These are phyloP conservation scores for Thuja plicata DNA, from an alignment of 83 land plant species.

Conservation along the genomic window DNA sequence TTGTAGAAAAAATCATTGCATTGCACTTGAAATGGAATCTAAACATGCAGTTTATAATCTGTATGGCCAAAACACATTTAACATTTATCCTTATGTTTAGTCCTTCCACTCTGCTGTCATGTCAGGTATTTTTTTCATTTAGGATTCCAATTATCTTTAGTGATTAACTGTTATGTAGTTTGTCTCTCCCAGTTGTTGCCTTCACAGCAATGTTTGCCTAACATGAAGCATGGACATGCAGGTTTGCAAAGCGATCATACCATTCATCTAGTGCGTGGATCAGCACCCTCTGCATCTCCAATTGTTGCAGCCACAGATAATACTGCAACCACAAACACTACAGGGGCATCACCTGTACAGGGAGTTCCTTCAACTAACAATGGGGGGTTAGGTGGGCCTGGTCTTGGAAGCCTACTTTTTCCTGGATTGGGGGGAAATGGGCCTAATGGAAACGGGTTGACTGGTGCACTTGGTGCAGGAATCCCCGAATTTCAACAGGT, in stretches of 20 bases:
- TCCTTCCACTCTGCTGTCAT: not conserved
- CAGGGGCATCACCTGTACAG: constrained; percentile 14
- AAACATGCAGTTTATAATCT: not conserved
- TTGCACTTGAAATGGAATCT: not conserved
- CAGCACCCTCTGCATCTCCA: constrained; percentile 45
- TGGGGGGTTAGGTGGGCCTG: constrained; percentile 37
- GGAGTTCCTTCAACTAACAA: constrained; percentile 22
- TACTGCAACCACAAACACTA: constrained; percentile 19
- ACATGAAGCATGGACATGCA: constrained; percentile 19
- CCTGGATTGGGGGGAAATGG: constrained; percentile 41
- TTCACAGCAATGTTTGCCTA: constrained; percentile 4
- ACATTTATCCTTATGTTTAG: not conserved
- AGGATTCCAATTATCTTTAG: not conserved
- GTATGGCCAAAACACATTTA: not conserved
- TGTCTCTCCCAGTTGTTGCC: not conserved
- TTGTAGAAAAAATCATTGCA: not conserved
- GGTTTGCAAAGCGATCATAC: constrained; percentile 90
- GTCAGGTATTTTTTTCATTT: not conserved
- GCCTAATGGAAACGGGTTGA: constrained; percentile 27
- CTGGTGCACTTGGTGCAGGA: constrained; percentile 60
- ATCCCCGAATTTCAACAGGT: constrained; percentile 82
- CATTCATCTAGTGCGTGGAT: constrained; percentile 85
- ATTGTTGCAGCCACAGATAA: constrained; percentile 23
- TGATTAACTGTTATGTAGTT: not conserved
- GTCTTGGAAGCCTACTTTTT: constrained; percentile 45